Percentiles rank a stretch among this genome's conserved stretches.
These are phyloP conservation scores for Cornus florida DNA, from an alignment of 148 eudicot species.

Conservation along the genomic window DNA sequence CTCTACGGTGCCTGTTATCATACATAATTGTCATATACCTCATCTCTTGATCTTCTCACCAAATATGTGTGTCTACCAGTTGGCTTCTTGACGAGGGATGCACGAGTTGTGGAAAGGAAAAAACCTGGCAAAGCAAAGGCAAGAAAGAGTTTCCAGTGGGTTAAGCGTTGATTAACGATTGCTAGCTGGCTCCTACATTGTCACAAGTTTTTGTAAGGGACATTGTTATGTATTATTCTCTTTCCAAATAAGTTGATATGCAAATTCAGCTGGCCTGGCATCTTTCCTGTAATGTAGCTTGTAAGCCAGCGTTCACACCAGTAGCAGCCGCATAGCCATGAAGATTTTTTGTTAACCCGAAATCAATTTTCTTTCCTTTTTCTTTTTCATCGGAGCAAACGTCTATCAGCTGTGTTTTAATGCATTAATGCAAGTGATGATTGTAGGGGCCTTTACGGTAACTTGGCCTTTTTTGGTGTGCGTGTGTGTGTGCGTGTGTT, in stretches of 20 bases:
- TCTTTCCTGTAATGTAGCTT: conserved; percentile 8
- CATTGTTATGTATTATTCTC: background rate
- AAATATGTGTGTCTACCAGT: conserved; percentile 40
- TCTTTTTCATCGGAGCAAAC: background rate
- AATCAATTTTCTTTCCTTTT: background rate
- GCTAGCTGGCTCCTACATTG: conserved; percentile 3
- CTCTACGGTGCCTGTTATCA: background rate
- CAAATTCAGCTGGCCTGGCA: background rate
- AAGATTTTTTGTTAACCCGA: background rate
- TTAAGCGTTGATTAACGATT: conserved; percentile 64
- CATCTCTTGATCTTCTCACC: background rate
- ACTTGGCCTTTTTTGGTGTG: too few relatives aligned
- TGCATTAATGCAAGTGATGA: background rate
- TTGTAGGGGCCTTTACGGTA: background rate
- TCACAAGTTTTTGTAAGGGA: background rate
- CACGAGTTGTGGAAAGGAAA: conserved; percentile 91
- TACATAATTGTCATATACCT: background rate
- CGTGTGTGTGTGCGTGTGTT: too few relatives aligned
- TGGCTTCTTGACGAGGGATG: conserved; percentile 92
- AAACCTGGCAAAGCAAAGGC: conserved; percentile 99
- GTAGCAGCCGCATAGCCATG: background rate
- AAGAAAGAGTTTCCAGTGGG: conserved; percentile 98
- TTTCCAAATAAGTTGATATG: background rate
- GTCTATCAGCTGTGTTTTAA: background rate
- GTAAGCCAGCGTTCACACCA: background rate